Evolutionary conservation across 176 grass and related monocot species (phyloP).

Genomic region (Eragrostis curvula): DNA sequence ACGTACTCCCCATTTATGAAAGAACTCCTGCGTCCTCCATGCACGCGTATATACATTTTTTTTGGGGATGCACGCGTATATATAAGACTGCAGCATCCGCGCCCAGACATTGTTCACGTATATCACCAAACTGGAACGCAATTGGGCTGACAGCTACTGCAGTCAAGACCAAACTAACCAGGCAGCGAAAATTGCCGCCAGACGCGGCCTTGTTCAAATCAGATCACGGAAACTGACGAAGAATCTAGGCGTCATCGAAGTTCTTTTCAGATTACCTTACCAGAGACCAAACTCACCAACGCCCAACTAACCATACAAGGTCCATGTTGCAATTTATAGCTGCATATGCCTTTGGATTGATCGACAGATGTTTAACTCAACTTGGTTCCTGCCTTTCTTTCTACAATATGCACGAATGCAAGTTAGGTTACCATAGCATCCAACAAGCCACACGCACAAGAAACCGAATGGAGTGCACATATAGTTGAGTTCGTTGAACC

Average conservation of each 20-base stretch:
- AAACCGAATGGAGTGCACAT: background rate
- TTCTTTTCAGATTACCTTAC: background rate
- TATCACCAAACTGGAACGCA: background rate
- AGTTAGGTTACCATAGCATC: background rate
- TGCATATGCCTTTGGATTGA: background rate
- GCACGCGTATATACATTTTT: background rate
- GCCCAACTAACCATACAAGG: conserved; percentile 19
- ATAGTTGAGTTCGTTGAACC: conserved; percentile 12
- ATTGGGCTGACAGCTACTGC: background rate
- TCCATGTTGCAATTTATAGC: conserved; percentile 25
- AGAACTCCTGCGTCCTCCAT: background rate
- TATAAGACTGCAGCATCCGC: background rate
- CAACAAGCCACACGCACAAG: background rate
- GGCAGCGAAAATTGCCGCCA: too few species aligned
- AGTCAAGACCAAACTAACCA: background rate
- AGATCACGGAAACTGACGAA: conserved; percentile 7
- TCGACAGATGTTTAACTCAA: background rate
- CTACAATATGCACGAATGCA: background rate
- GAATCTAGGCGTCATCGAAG: background rate
- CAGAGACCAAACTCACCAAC: conserved; percentile 35
- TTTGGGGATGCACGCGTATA: background rate
- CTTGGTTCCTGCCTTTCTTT: background rate
- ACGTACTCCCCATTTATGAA: background rate
- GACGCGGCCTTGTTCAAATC: background rate
- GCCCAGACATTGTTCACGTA: background rate